Base-by-base conservation (phyloP, 805 yeast species). In the Candida mattraensis region DNA sequence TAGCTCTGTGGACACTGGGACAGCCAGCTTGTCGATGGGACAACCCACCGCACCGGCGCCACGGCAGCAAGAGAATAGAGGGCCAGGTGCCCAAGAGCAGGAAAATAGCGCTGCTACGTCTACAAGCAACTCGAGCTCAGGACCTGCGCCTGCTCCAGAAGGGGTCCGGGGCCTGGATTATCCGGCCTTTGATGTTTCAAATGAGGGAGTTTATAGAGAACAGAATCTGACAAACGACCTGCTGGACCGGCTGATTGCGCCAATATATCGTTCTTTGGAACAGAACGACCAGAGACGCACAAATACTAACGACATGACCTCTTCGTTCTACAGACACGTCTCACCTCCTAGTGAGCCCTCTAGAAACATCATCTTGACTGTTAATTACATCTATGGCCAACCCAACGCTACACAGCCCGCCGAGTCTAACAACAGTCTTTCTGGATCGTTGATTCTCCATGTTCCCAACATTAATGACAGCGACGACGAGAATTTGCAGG, bases 381-480 rank as follows among this genome's bases (percentile, higher is more conserved):
- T 68, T 2, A 66, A 64, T 37, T 68, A 68, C 45, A 55, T 63
- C 5, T 54, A 58, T 36, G 56, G 61, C 7, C 57, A 51, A 39
- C 54, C 46, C 17, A 45, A 34, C 22, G 32, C 40, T 20, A 35
- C 23, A 14, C 39, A 35, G n/a, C 49, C 49, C 18, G 53, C 45
- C 1, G 39, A 42, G n/a, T 30, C 40, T 5, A 62, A 64, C 18
- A 61, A 74, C 26, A 28, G 46, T 28, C 35, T 47, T 5, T 63
- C 78, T 0, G 87, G 87, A 0, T 72, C 83, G 2, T 62, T 83
- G 22, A 70, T 80, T 21, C 60, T 83, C 48, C 76, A 80, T 25
- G 75, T 83, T 19, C 86, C 88, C n/a, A 79, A 80, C 48, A 77
- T 77, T 27, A 59, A 69, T 12, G 75, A 76, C 39, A 66, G 78